Evolutionary conservation across 192 early-diverging fungal species (phyloP), one percentile per base, ranked within the genome.

Genomic region (Fimicolochytrium jonesii): DNA sequence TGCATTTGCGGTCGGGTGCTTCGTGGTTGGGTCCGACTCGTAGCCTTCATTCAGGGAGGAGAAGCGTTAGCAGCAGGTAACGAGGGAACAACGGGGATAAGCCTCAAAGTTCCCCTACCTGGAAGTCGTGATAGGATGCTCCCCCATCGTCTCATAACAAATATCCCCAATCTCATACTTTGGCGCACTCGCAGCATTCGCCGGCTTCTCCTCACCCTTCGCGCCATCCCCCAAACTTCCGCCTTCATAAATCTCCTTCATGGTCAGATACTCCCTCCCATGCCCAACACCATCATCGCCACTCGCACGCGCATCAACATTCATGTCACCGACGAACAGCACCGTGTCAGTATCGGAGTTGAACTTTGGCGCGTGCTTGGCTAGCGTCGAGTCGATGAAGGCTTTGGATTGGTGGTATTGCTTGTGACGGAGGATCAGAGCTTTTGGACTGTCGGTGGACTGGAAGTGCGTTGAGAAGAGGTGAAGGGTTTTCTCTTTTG

Each of bases 401-500:
- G 70, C 50, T 58, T 87, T 88, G 35, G 90, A 68, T 34, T 70
- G 67, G 11, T 74, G 43, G 46, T 88, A 74, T 75, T 92, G 90
- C 18, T 64, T 56, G 51, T 83, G 61, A 18, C 86, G 80, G 36
- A 79, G 68, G 33, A 48, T 47, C 32, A 77, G 62, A 6, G 67
- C 67, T 13, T 34, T 18, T 1, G 50, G 33, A 22, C n/a, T 36
- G 45, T 69, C 58, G 36, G 49, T 64, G 17, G 88, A 88, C 70
- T 92, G 90, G 18, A 87, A 82, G 54, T 92, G 89, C 11, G 89
- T 92, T 3, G 83, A 86, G 64, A 89, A 90, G 18, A 91, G 18
- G 57, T 89, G 84, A 31, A 87, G 54, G 33, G 70, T n/a, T n/a
- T n/a, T n/a, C n/a, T n/a, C n/a, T n/a, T n/a, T n/a, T n/a, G n/a